Evolutionary conservation across 2,329 filamentous ascomycete species (phyloP).

Genomic region (Phyllosticta citribraziliensis): DNA sequence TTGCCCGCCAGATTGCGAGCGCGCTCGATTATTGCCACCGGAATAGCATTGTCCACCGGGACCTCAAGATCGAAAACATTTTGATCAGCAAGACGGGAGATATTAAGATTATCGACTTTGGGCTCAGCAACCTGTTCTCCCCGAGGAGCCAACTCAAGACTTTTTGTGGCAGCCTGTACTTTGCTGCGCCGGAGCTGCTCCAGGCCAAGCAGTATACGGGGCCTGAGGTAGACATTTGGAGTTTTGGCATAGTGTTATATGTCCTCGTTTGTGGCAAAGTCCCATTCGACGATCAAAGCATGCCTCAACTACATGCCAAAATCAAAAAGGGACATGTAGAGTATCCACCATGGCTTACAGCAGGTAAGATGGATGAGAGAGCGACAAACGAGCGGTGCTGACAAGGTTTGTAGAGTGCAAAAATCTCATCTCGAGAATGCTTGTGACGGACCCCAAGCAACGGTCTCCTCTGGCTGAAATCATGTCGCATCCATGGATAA

Average conservation of each 20-base stretch:
- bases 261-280: slow-evolving; percentile 96
- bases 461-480: slow-evolving; percentile 84
- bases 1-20: slow-evolving; percentile 92
- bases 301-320: slow-evolving; percentile 95
- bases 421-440: slow-evolving; percentile 84
- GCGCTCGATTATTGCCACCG: slow-evolving; percentile 95
- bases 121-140: slow-evolving; percentile 89
- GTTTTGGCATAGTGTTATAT: slow-evolving; percentile 95
- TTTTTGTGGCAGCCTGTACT: slow-evolving; percentile 95
- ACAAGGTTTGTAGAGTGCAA: slow-evolving; percentile 62
- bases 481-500: slow-evolving; percentile 92
- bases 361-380: slow-evolving; percentile 49
- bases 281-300: slow-evolving; percentile 97
- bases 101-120: slow-evolving; percentile 99
- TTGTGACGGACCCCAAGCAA: slow-evolving; percentile 85
- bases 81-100: slow-evolving; percentile 98
- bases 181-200: slow-evolving; percentile 87
- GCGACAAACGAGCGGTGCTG: neutral
- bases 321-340: slow-evolving; percentile 97
- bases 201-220: slow-evolving; percentile 92
- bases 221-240: slow-evolving; percentile 96
- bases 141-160: slow-evolving; percentile 82
- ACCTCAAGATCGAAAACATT: slow-evolving; percentile 98
- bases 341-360: slow-evolving; percentile 86
- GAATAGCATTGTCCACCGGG: slow-evolving; percentile 95